Conservation (phyloP, 768 basidiomycete genomes). For the Clitopilus hobsonii region DNA sequence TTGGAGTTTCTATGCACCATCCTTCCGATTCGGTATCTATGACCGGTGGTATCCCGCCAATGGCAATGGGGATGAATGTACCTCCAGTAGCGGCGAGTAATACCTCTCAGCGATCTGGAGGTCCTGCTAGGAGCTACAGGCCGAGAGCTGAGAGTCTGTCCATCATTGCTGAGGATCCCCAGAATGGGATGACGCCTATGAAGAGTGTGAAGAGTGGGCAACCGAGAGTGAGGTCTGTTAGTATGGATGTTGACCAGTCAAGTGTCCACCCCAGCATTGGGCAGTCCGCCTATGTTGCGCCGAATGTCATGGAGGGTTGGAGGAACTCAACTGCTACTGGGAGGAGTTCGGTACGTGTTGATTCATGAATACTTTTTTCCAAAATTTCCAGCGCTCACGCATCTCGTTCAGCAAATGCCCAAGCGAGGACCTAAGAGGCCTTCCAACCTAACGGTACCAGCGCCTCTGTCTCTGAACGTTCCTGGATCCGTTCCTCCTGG, state of each 20-base stretch:
- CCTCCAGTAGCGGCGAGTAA: conserved; percentile 25
- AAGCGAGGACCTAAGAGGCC: conserved; percentile 12
- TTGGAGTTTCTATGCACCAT: conserved; percentile 12
- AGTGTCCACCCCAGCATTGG: neutral
- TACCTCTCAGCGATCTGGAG: conserved; percentile 19
- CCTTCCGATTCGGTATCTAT: conserved; percentile 17
- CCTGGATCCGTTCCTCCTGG: neutral
- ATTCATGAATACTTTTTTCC: conserved; percentile 3
- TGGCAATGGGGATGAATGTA: conserved; percentile 19
- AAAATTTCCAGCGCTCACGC: neutral
- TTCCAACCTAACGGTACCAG: conserved; percentile 14
- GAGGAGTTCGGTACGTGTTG: conserved; percentile 4
- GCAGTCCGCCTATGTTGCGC: conserved; percentile 9
- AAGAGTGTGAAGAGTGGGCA: neutral
- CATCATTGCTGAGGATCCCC: conserved; percentile 35
- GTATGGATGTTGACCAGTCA: conserved; percentile 4
- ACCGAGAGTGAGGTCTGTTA: neutral
- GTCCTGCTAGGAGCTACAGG: conserved; percentile 13
- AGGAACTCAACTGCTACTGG: conserved; percentile 10
- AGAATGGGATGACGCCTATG: conserved; percentile 20
- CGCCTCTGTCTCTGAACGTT: conserved; percentile 8
- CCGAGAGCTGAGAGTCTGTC: conserved; percentile 25
- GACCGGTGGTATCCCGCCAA: too few relatives aligned
- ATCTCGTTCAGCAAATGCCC: neutral
- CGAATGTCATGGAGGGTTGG: conserved; percentile 14